These are phyloP conservation scores for Vanilla planifolia DNA, from an alignment of 106 monocot species.

Conservation along the genomic window DNA sequence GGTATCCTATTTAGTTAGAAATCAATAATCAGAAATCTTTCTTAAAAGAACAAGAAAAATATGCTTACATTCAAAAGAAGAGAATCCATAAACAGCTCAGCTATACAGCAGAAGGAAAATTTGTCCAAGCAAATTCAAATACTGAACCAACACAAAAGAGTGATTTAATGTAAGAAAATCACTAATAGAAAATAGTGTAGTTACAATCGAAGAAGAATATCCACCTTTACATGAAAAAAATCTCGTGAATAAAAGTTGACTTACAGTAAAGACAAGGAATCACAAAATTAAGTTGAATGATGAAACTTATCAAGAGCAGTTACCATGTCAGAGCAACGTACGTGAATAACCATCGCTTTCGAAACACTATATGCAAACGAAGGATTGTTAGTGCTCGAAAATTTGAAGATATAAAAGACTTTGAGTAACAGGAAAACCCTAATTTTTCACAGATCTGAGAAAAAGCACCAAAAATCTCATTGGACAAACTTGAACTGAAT, in stretches of 20 bases:
- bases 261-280: neutral
- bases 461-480: neutral
- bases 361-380: conserved; percentile 9
- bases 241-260: neutral
- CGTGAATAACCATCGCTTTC: conserved; percentile 11
- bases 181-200: no score
- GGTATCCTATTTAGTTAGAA: neutral
- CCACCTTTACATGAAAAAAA: no score
- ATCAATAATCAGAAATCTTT: conserved; percentile 1
- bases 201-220: no score
- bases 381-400: conserved; percentile 9
- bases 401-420: neutral
- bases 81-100: neutral
- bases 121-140: neutral
- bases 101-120: neutral
- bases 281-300: neutral
- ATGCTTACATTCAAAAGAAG: neutral
- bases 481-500: neutral
- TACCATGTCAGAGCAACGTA: conserved; percentile 11
- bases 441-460: neutral
- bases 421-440: conserved; percentile 3
- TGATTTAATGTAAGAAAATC: no score
- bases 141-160: no score
- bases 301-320: neutral
- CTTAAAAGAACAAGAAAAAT: neutral